Conservation (phyloP, 208 protist genomes). For the Trichomonas vaginalis region DNA sequence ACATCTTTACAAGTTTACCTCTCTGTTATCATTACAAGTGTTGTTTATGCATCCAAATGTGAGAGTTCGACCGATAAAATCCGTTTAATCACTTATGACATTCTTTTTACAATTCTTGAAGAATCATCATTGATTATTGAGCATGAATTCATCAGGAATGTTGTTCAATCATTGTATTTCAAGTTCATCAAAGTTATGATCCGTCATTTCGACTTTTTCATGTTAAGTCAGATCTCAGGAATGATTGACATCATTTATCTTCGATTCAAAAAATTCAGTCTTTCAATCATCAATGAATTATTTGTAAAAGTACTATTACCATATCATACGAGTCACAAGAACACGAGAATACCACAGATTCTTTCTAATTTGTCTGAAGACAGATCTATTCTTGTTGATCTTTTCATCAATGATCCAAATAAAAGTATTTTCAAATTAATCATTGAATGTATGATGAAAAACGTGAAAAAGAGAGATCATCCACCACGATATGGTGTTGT, state of each 20-base stretch:
- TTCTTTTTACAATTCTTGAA: not conserved
- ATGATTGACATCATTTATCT: not conserved
- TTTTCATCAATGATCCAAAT: not conserved
- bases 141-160: not conserved
- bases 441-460: not conserved
- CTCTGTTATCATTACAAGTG: not conserved
- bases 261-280: not conserved
- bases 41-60: not conserved
- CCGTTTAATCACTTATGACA: not conserved
- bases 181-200: not conserved
- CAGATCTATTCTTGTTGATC: not conserved
- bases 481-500: not conserved
- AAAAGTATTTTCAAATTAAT: not conserved
- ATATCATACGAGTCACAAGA: not conserved
- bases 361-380: not conserved
- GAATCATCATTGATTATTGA: not conserved
- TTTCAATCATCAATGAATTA: not conserved
- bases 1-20: not conserved
- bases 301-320: not conserved
- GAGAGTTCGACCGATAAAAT: not conserved
- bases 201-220: not conserved
- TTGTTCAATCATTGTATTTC: not conserved
- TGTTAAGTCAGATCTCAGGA: not conserved
- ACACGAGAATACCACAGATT: not conserved
- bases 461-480: not conserved